Conservation (phyloP, 1,139 yeast species). For the Blastobotrys ciferrii region DNA sequence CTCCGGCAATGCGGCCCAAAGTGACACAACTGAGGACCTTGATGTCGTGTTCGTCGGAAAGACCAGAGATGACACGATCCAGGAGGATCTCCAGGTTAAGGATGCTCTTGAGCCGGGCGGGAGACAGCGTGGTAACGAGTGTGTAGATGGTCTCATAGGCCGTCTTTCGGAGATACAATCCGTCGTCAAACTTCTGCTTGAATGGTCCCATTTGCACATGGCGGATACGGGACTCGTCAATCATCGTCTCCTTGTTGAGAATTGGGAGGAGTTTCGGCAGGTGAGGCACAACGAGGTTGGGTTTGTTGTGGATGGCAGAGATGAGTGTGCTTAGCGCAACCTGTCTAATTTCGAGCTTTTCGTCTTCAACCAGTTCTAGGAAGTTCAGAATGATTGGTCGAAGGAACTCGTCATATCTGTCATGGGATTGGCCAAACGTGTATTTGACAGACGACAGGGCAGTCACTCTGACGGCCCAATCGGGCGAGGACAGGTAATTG, state of each 20-base stretch:
- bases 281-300: conserved; percentile 48
- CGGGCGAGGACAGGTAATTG: conserved; percentile 24
- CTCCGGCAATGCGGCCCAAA: conserved; percentile 37
- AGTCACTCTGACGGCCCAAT: conserved; percentile 30
- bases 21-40: conserved; percentile 43
- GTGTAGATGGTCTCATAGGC: conserved; percentile 71
- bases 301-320: conserved; percentile 60
- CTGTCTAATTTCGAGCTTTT: conserved; percentile 42
- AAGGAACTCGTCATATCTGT: conserved; percentile 30
- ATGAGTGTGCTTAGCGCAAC: conserved; percentile 58
- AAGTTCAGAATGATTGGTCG: conserved; percentile 40
- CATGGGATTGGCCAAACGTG: conserved; percentile 33
- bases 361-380: conserved; percentile 37
- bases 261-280: conserved; percentile 52
- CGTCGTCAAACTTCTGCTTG: conserved; percentile 78
- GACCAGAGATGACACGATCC: conserved; percentile 38
- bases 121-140: conserved; percentile 37
- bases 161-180: conserved; percentile 69
- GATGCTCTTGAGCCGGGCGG: conserved; percentile 32
- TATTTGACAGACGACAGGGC: conserved; percentile 41
- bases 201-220: conserved; percentile 84
- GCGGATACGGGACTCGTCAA: conserved; percentile 58
- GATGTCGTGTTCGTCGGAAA: conserved; percentile 47
- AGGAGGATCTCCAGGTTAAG: conserved; percentile 34
- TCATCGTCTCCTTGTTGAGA: conserved; percentile 54